Evolutionary conservation across 139 green algal species (phyloP).

Genomic region (Chlorella sp.): DNA sequence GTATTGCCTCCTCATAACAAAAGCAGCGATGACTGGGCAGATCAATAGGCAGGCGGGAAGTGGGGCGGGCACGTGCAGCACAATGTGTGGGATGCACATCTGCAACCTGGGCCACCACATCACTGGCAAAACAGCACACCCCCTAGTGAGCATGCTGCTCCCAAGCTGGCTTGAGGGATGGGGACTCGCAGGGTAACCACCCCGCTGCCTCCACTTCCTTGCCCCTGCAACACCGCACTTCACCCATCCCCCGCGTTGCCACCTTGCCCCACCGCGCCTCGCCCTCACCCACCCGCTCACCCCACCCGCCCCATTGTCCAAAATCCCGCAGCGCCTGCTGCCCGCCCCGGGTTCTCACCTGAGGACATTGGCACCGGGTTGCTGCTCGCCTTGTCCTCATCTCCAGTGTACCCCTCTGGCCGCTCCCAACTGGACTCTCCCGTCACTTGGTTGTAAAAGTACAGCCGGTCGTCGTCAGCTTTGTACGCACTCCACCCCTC

Average conservation of each 20-base stretch:
- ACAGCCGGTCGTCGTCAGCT: conserved; percentile 64
- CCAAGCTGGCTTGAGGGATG: no score
- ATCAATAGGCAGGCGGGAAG: neutral
- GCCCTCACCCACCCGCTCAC: neutral
- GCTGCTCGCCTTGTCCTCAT: conserved; percentile 32
- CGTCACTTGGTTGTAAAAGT: conserved; percentile 82
- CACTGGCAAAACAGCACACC: no score
- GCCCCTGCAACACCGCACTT: neutral
- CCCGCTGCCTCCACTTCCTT: neutral
- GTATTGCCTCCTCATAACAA: neutral
- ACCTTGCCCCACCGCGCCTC: neutral
- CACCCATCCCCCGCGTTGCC: neutral
- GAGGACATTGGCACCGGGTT: conserved; percentile 38
- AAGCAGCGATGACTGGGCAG: neutral
- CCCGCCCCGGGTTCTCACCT: neutral
- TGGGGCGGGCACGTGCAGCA: neutral
- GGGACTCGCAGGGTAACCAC: no score
- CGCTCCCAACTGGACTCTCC: conserved; percentile 64
- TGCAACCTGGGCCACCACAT: no score
- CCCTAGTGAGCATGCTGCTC: neutral
- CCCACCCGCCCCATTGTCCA: neutral
- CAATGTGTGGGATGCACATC: neutral
- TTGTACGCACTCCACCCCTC: conserved; percentile 72
- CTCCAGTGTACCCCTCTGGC: conserved; percentile 60
- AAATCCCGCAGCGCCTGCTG: neutral